Conservation (phyloP, 1,284 basidiomycete species). For the Boletellus dicymbophilus region DNA sequence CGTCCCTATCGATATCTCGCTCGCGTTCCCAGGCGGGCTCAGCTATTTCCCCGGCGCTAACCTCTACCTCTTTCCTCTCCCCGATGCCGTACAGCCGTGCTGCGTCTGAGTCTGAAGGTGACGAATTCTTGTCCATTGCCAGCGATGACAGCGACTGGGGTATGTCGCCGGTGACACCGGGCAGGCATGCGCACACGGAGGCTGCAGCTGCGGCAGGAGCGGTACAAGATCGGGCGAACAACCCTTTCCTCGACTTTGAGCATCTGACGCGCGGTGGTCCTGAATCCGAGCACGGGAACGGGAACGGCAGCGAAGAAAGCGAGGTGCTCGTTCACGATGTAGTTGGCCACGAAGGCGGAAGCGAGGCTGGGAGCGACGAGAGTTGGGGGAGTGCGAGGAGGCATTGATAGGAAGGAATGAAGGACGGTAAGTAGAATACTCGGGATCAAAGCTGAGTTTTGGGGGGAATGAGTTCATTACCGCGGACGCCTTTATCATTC, state of each 20-base stretch:
- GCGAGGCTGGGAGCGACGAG: conserved; percentile 30
- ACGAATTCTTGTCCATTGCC: conserved; percentile 30
- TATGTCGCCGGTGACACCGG: background rate
- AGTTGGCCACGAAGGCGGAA: conserved; percentile 18
- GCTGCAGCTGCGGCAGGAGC: no score
- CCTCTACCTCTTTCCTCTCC: conserved; percentile 27
- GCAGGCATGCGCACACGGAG: no score
- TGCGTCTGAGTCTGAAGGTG: conserved; percentile 24
- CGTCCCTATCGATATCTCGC: background rate
- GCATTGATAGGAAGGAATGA: conserved; percentile 8
- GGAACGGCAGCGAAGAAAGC: conserved; percentile 22
- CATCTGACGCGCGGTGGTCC: conserved; percentile 5
- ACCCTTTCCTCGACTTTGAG: conserved; percentile 30
- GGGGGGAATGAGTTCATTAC: no score
- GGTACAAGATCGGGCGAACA: conserved; percentile 13
- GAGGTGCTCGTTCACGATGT: conserved; percentile 15
- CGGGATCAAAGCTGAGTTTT: no score
- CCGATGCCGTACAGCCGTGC: conserved; percentile 20
- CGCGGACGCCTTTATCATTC: no score
- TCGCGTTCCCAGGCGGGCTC: conserved; percentile 13
- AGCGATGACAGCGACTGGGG: conserved; percentile 22
- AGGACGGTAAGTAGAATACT: no score
- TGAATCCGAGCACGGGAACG: background rate
- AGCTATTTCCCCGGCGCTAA: conserved; percentile 15
- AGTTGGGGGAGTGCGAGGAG: conserved; percentile 28